These are phyloP conservation scores for Rhododendron molle DNA, from an alignment of 148 eudicot species.

Conservation along the genomic window DNA sequence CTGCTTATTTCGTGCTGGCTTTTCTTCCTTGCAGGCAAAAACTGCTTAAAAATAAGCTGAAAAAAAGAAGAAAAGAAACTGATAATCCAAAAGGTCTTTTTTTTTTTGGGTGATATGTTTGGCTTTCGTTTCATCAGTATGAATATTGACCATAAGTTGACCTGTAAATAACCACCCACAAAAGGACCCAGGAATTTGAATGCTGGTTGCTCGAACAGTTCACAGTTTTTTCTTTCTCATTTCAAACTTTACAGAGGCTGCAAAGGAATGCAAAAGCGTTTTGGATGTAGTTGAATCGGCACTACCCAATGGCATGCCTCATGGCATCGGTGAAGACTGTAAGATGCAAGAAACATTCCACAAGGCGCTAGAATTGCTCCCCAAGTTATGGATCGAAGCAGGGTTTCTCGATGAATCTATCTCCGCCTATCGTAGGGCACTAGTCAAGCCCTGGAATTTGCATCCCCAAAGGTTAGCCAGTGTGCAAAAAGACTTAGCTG, in stretches of 20 bases:
- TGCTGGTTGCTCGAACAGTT: neutral
- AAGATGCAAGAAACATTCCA: conserved; percentile 87
- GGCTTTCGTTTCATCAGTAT: neutral
- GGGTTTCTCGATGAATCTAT: conserved; percentile 77
- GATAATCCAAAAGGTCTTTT: neutral
- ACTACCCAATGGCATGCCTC: conserved; percentile 69
- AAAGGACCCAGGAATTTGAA: neutral
- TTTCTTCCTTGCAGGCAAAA: neutral
- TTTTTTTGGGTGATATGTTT: neutral
- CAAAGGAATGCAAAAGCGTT: conserved; percentile 69
- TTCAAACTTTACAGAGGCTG: conserved; percentile 52
- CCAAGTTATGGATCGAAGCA: conserved; percentile 71
- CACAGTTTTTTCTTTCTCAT: neutral
- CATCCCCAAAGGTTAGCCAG: conserved; percentile 51
- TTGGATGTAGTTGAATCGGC: conserved; percentile 82
- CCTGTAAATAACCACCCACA: neutral
- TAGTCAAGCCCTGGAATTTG: conserved; percentile 77
- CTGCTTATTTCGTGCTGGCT: neutral
- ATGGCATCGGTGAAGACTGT: conserved; percentile 39
- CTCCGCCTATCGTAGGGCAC: conserved; percentile 62
- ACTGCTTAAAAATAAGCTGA: neutral
- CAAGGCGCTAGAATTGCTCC: conserved; percentile 82
- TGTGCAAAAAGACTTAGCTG: conserved; percentile 74
- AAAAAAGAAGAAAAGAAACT: neutral
- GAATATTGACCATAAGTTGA: neutral